These are phyloP conservation scores for Perkinsus olseni DNA, from an alignment of 169 alveolate species.

Conservation along the genomic window DNA sequence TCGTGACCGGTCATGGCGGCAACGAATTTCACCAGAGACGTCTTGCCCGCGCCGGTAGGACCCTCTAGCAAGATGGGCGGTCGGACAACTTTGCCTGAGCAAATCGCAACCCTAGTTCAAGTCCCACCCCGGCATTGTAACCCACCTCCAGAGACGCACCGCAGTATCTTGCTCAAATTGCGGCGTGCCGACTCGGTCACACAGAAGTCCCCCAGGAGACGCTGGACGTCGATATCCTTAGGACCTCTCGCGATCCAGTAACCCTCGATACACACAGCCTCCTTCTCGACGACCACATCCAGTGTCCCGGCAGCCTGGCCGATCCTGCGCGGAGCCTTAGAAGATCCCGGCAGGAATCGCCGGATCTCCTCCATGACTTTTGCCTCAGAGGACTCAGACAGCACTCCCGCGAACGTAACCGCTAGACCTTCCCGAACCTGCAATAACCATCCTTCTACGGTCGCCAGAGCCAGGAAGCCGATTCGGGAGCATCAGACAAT, in stretches of 20 bases:
- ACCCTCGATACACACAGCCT: conserved; percentile 19
- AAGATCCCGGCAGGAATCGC: background rate
- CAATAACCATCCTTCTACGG: too few relatives aligned
- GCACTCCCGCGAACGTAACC: background rate
- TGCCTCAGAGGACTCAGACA: background rate
- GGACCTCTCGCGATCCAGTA: conserved; percentile 29
- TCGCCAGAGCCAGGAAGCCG: too few relatives aligned
- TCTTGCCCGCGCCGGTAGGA: conserved; percentile 98
- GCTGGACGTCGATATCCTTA: conserved; percentile 31
- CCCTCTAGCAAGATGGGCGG: conserved; percentile 98
- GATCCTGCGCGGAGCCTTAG: background rate
- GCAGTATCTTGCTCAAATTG: background rate
- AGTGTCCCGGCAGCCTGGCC: background rate
- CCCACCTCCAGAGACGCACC: background rate
- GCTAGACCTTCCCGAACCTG: background rate
- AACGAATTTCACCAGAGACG: conserved; percentile 90
- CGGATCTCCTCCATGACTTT: background rate
- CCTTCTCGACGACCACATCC: background rate
- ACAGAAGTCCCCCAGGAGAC: conserved; percentile 38
- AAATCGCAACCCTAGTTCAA: background rate
- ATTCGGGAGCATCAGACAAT: too few relatives aligned
- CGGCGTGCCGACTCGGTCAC: conserved; percentile 41
- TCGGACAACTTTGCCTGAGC: conserved; percentile 62
- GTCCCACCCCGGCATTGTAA: background rate
- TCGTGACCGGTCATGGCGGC: conserved; percentile 86